Evolutionary conservation across 129 eudicot genomes (phyloP), one percentile per base, ranked within the genome.

Genomic region (Mikania micrantha): DNA sequence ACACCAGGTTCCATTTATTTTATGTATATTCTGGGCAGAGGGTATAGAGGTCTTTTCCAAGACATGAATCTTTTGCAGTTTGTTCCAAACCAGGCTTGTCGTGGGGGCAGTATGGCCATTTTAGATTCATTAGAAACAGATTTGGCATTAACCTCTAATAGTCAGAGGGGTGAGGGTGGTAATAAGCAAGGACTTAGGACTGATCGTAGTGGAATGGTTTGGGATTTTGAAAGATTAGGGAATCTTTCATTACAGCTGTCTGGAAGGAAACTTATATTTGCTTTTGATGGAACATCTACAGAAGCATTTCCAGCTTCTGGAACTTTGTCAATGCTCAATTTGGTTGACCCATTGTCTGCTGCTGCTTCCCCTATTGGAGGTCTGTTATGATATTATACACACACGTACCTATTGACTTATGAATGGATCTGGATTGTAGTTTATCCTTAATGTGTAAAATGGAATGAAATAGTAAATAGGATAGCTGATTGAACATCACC

Each of bases 321-420:
- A 77, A 83, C 90, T 36, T 76, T 85, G 65, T 94, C 99, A 20
- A 77, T 94, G 97, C 93, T 94, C 64, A 94, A 94, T 83, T 79
- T 94, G 32, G 99, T 94, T 16, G 99, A 94, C 80, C 96, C 99
- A 22, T 32, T 79, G 65, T 94, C 99, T 9, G 97, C 97, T 44
- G 99, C 97, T 67, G 99, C 99, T 75, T 94, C 99, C 74, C 95
- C 99, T 42, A 89, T 94, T 24, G 99, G 99, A 49, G 99, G 99
- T 89, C 52, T 39, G 79, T 65, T 24, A 61, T 29, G 10, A 58
- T n/a, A 34, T 38, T 36, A 28, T 56, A 9, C 1, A 41, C n/a
- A n/a, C n/a, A n/a, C 6, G 4, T 32, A 32, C 6, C 6, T 32
- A 32, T 32, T 32, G 6, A 3, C 36, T 32, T 32, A 32, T 32